phyloP scores from a whole-genome alignment of 768 basidiomycete species.

The Mycena capillaripes region DNA sequence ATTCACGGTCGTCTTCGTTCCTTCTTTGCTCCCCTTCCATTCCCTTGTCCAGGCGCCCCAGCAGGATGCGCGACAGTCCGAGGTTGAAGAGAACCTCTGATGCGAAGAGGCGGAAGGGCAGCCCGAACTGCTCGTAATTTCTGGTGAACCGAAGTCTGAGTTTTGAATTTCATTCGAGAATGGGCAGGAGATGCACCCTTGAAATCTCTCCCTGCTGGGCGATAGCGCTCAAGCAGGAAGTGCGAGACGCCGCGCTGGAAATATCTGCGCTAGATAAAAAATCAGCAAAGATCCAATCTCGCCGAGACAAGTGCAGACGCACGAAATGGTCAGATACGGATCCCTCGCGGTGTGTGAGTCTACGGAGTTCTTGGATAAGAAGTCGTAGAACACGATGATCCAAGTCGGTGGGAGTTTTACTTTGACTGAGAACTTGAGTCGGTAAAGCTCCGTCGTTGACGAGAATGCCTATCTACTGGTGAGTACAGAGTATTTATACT shows the following conservation, averaged over 20 bases:
- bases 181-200: slow-evolving; percentile 15
- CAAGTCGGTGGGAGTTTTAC: too few species aligned
- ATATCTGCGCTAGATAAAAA: slow-evolving; percentile 5
- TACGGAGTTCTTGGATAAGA: too few species aligned
- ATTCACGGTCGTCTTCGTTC: too few species aligned
- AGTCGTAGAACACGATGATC: too few species aligned
- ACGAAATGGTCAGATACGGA: slow-evolving; percentile 23
- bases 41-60: slow-evolving; percentile 24
- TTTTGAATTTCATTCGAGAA: slow-evolving; percentile 10
- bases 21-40: too few species aligned
- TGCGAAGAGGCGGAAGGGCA: slow-evolving; percentile 24
- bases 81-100: slow-evolving; percentile 30
- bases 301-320: background rate
- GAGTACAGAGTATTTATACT: too few species aligned
- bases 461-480: too few species aligned
- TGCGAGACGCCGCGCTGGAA: slow-evolving; percentile 31
- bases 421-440: too few species aligned
- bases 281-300: too few species aligned
- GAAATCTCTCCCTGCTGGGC: slow-evolving; percentile 19
- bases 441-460: too few species aligned
- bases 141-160: background rate
- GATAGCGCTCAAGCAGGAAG: slow-evolving; percentile 26
- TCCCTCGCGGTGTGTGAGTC: too few species aligned
- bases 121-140: slow-evolving; percentile 27
- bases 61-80: slow-evolving; percentile 12